Evolutionary conservation across 305 asterid genomes (phyloP).

Genomic region (Fraxinus paxiana): DNA sequence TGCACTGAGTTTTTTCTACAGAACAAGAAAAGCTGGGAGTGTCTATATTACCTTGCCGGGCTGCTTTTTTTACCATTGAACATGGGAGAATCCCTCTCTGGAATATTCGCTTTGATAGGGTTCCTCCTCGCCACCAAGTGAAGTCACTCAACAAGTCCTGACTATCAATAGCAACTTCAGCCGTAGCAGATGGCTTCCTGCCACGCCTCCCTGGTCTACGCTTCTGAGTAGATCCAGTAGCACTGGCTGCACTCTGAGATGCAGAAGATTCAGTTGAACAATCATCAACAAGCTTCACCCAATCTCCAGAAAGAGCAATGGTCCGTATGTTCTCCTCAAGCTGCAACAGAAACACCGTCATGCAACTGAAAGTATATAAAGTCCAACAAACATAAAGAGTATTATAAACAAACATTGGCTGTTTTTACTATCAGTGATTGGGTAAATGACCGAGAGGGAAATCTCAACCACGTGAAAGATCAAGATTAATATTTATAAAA

Average conservation of each 20-base stretch:
- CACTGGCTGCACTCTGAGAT: conserved; percentile 46
- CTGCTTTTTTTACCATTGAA: conserved; percentile 52
- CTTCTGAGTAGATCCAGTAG: conserved; percentile 68
- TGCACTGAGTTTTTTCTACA: conserved; percentile 18
- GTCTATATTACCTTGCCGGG: conserved; percentile 61
- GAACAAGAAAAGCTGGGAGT: conserved; percentile 16
- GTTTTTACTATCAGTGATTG: background rate
- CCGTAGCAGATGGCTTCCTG: conserved; percentile 49
- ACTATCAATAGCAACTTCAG: conserved; percentile 41
- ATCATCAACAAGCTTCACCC: conserved; percentile 69
- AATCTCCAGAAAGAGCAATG: conserved; percentile 75
- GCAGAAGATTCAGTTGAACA: conserved; percentile 47
- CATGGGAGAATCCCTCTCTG: conserved; percentile 66
- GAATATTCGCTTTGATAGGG: conserved; percentile 47
- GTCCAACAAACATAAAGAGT: conserved; percentile 15
- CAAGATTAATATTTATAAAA: background rate
- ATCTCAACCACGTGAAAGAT: background rate
- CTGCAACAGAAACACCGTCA: conserved; percentile 43
- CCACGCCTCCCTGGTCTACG: conserved; percentile 86
- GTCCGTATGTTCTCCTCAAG: conserved; percentile 79
- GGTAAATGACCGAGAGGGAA: background rate
- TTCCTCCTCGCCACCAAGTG: conserved; percentile 90
- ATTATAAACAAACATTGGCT: conserved; percentile 3
- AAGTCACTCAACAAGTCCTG: conserved; percentile 45
- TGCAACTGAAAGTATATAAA: conserved; percentile 17